Evolutionary conservation across 2,329 filamentous ascomycete species (phyloP).

Genomic region (Microthyrium microscopicum): DNA sequence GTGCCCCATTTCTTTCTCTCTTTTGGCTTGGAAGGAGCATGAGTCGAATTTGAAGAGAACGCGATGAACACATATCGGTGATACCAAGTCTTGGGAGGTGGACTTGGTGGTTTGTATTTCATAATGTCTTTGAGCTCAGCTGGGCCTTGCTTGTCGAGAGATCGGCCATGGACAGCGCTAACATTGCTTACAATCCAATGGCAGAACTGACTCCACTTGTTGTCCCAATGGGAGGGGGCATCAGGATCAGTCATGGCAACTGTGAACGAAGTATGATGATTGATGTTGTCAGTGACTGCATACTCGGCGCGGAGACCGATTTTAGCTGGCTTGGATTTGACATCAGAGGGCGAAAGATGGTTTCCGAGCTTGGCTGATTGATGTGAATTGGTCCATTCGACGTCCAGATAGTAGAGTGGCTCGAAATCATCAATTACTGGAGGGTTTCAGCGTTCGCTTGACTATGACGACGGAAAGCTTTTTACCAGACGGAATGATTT

Average conservation of each 20-base stretch:
- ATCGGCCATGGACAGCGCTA: background rate
- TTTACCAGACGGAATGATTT: conserved; percentile 23
- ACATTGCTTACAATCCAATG: conserved; percentile 34
- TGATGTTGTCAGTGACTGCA: conserved; percentile 20
- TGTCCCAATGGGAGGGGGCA: conserved; percentile 35
- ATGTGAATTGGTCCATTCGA: conserved; percentile 31
- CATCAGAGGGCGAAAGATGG: too few species aligned
- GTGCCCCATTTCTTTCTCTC: conserved; percentile 40
- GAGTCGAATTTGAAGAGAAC: too few species aligned
- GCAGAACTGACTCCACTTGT: conserved; percentile 40
- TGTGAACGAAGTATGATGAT: conserved; percentile 21
- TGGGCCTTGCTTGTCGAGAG: conserved; percentile 4
- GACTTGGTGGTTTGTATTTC: conserved; percentile 35
- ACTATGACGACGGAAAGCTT: background rate
- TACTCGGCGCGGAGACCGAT: conserved; percentile 19
- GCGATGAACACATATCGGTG: conserved; percentile 42
- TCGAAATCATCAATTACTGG: conserved; percentile 43
- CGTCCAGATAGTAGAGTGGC: conserved; percentile 33
- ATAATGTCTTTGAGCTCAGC: conserved; percentile 23
- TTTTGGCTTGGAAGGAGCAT: conserved; percentile 27
- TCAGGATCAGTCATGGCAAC: conserved; percentile 41
- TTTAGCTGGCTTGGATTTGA: conserved; percentile 28
- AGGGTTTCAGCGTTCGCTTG: conserved; percentile 7
- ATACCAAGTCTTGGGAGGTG: conserved; percentile 37
- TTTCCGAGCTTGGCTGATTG: conserved; percentile 36